Evolutionary conservation across 2,329 filamentous ascomycete species (phyloP).

Genomic region (Thermomyces lanuginosus): DNA sequence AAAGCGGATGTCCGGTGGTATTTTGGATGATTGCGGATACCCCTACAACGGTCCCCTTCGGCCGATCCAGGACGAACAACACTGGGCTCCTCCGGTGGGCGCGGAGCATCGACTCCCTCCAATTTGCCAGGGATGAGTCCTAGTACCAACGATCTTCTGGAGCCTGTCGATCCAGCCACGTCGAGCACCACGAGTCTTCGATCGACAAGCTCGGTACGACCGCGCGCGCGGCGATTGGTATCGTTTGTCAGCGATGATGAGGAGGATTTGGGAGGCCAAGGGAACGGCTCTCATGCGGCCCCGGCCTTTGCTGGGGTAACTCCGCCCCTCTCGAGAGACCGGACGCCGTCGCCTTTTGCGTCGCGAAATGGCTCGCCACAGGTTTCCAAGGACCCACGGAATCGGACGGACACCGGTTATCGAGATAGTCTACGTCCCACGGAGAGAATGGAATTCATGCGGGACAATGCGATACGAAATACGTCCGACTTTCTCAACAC

Average conservation of each 20-base stretch:
- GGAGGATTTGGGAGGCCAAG: slow-evolving; percentile 12
- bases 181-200: slow-evolving; percentile 16
- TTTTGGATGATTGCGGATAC: too few species aligned
- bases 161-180: slow-evolving; percentile 20
- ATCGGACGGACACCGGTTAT: too few species aligned
- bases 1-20: too few species aligned
- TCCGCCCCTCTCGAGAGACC: slow-evolving; percentile 23
- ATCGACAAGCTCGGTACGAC: slow-evolving; percentile 25
- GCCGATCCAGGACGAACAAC: slow-evolving; percentile 3
- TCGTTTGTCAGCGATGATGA: slow-evolving; percentile 27
- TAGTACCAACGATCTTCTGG: slow-evolving; percentile 20
- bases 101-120: too few species aligned
- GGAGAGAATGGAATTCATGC: too few species aligned
- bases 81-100: too few species aligned
- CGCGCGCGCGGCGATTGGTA: slow-evolving; percentile 28
- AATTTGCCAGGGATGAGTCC: slow-evolving; percentile 26
- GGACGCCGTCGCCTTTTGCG: slow-evolving; percentile 24
- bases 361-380: slow-evolving; percentile 23
- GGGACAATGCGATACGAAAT: slow-evolving; percentile 2
- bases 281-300: slow-evolving; percentile 13
- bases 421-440: too few species aligned
- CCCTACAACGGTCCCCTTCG: too few species aligned
- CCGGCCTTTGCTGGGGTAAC: slow-evolving; percentile 16
- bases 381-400: slow-evolving; percentile 22
- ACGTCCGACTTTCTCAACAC: slow-evolving; percentile 26